Percentiles rank a stretch among this genome's conserved stretches.
Conservation (phyloP, 148 eudicot species). For the Vaccinium myrtillus region DNA sequence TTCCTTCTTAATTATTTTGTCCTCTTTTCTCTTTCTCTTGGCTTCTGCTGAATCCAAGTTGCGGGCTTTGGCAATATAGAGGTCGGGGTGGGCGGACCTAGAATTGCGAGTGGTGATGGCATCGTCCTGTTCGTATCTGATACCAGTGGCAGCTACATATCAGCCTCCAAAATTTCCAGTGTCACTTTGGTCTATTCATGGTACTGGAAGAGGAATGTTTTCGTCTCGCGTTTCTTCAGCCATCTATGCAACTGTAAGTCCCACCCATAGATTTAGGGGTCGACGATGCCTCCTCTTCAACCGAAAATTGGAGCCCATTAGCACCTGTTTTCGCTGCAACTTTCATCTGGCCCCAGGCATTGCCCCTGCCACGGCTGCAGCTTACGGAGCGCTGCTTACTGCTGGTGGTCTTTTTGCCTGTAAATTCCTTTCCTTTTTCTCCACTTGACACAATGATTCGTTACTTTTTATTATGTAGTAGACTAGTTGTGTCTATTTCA, state of each 20-base stretch:
- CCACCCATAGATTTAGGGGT: neutral
- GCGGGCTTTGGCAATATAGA: no score
- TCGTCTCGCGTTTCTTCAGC: neutral
- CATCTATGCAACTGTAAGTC: neutral
- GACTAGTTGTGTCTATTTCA: neutral
- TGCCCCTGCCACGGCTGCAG: neutral
- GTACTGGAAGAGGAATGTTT: neutral
- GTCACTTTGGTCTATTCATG: neutral
- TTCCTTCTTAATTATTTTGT: no score
- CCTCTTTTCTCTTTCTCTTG: no score
- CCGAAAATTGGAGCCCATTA: neutral
- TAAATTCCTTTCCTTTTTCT: neutral
- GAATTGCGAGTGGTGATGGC: neutral
- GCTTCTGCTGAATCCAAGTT: no score
- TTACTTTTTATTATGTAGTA: neutral
- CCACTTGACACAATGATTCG: neutral
- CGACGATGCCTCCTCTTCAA: neutral
- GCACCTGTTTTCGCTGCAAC: neutral
- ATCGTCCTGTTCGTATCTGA: neutral
- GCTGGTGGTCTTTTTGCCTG: neutral
- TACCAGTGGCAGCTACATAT: neutral
- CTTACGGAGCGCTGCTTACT: neutral
- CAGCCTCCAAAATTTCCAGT: neutral
- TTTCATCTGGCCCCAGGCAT: neutral
- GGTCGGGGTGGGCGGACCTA: no score